phyloP scores from a whole-genome alignment of 1,284 basidiomycete species.

The Sporisorium graminicola region DNA sequence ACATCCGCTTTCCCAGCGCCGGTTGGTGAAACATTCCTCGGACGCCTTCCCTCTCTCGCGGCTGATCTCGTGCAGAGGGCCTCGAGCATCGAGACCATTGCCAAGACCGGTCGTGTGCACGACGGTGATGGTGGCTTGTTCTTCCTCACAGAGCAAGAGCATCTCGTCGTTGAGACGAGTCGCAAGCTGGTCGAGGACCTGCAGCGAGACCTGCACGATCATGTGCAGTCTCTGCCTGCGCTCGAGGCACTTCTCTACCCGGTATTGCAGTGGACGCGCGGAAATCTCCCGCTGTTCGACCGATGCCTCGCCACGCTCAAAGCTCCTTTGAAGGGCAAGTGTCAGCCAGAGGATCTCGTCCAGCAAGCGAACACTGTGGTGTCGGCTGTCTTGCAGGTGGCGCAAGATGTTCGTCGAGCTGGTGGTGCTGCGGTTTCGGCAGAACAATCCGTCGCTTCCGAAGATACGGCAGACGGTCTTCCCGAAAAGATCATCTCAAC shows the following conservation, averaged over 20 bases:
- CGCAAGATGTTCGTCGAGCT: conserved; percentile 57
- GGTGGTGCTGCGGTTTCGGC: conserved; percentile 5
- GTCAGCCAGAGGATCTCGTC: conserved; percentile 20
- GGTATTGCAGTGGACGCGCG: conserved; percentile 23
- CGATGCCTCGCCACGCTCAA: conserved; percentile 23
- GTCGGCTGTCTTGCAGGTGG: conserved; percentile 63
- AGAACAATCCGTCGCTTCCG: neutral
- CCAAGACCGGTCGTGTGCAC: conserved; percentile 1
- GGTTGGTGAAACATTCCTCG: conserved; percentile 7
- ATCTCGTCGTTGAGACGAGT: conserved; percentile 7
- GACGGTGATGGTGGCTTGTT: conserved; percentile 7
- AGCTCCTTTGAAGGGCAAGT: conserved; percentile 15
- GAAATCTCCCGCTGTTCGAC: conserved; percentile 8
- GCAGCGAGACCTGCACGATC: conserved; percentile 13
- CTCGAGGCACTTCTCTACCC: conserved; percentile 41
- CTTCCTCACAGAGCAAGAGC: conserved; percentile 35
- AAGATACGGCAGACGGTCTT: conserved; percentile 24
- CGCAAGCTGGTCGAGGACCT: conserved; percentile 16
- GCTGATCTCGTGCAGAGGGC: conserved; percentile 21
- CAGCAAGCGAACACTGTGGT: conserved; percentile 46
- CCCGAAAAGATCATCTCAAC: conserved; percentile 44
- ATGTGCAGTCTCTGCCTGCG: conserved; percentile 17
- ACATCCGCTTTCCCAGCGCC: conserved; percentile 31
- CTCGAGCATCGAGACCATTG: conserved; percentile 14
- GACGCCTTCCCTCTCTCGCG: conserved; percentile 14